These are phyloP conservation scores for Rhynchosporium secalis DNA, from an alignment of 2,329 filamentous ascomycete species.

Conservation along the genomic window DNA sequence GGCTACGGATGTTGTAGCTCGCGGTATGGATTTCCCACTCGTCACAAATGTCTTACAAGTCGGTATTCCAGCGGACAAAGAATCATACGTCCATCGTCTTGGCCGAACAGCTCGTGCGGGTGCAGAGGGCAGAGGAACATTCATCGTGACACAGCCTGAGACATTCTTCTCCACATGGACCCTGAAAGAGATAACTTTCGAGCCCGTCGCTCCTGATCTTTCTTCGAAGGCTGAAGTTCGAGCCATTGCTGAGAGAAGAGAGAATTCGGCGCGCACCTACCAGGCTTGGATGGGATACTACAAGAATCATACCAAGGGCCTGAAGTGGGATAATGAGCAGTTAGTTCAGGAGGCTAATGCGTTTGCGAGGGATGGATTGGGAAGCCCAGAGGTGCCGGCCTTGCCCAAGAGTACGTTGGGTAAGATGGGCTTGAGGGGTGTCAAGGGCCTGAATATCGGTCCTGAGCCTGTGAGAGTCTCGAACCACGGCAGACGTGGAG, in stretches of 20 bases:
- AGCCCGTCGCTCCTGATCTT: slow-evolving; percentile 49
- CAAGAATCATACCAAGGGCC: slow-evolving; percentile 50
- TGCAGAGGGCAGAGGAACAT: slow-evolving; percentile 70
- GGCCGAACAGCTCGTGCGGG: slow-evolving; percentile 76
- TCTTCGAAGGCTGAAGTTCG: slow-evolving; percentile 44
- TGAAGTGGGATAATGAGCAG: slow-evolving; percentile 39
- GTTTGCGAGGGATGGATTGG: slow-evolving; percentile 51
- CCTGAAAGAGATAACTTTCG: slow-evolving; percentile 55
- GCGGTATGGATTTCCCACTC: slow-evolving; percentile 80
- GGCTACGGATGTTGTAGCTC: slow-evolving; percentile 77
- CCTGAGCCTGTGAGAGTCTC: slow-evolving; percentile 44
- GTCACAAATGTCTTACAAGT: slow-evolving; percentile 80
- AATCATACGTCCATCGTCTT: slow-evolving; percentile 75
- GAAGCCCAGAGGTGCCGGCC: slow-evolving; percentile 48
- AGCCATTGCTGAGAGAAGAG: slow-evolving; percentile 45
- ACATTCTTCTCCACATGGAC: slow-evolving; percentile 51
- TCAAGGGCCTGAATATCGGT: slow-evolving; percentile 49
- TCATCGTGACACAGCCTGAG: slow-evolving; percentile 62
- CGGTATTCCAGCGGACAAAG: slow-evolving; percentile 62
- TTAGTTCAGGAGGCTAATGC: slow-evolving; percentile 54
- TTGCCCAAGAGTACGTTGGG: slow-evolving; percentile 50
- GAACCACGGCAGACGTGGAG: slow-evolving; percentile 26
- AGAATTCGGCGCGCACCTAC: slow-evolving; percentile 51
- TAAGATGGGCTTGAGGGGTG: slow-evolving; percentile 60
- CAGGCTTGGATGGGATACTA: slow-evolving; percentile 58